These are phyloP conservation scores for Coemansia sp. DNA, from an alignment of 192 early-diverging fungal genomes.

Conservation along the genomic window DNA sequence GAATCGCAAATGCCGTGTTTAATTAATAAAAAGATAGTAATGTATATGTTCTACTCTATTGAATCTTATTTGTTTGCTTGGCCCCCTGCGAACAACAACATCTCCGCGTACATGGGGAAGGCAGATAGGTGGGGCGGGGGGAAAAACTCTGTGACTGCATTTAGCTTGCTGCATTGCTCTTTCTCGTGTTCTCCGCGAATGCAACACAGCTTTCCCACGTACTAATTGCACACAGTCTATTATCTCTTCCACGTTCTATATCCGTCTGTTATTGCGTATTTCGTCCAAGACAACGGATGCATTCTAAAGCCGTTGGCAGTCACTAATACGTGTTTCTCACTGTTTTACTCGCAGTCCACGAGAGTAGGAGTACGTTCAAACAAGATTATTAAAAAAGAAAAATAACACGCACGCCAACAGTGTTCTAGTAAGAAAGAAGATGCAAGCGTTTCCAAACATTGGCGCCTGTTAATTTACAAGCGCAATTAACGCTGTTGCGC, in stretches of 20 bases:
- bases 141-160: no score
- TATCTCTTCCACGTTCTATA: neutral
- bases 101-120: neutral
- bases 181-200: neutral
- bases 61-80: neutral
- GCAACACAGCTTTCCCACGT: neutral
- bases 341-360: no score
- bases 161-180: neutral
- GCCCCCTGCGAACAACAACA: neutral
- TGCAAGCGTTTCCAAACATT: neutral
- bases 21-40: conserved; percentile 4
- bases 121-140: no score
- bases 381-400: no score
- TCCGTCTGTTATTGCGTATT: neutral
- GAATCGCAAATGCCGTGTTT: neutral
- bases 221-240: neutral
- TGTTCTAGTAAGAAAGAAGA: neutral
- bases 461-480: conserved; percentile 7
- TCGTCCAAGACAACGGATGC: neutral
- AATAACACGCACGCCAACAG: no score
- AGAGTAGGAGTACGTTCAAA: no score
- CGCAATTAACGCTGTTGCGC: neutral
- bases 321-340: neutral
- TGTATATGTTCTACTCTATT: neutral
- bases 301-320: neutral